Evolutionary conservation across 2,329 filamentous ascomycete genomes (phyloP), one percentile per base, ranked within the genome.

Genomic region (Pseudopithomyces maydicus): DNA sequence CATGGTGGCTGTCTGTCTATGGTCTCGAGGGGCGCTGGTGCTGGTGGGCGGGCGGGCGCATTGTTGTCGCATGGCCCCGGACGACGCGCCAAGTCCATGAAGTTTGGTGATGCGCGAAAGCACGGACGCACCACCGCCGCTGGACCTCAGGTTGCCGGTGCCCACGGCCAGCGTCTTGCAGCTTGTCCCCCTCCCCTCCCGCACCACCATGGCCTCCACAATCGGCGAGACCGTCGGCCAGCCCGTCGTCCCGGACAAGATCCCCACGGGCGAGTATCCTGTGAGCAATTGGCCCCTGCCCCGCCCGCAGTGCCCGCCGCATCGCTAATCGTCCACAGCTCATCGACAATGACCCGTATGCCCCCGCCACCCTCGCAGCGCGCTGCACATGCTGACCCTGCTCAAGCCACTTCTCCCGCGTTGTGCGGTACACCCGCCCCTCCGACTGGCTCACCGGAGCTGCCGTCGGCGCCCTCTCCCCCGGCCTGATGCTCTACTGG

Each of bases 331-430:
- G 39, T 26, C 51, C 51, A 48, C 80, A 99, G 95, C 90, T 98
- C 81, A 98, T 99, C 80, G 95, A 99, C 83, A 96, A 91, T 82
- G 95, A 99, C 80, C 95, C 95, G 93, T 97, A 93, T 76, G 89
- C 79, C 61, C 38, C 22, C 33, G 19, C 32, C 54, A 22, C 50
- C 52, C 38, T 48, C 53, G 10, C 48, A 41, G 61, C 49, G 41
- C 41, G 46, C 39, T 49, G 42, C 59, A 53, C 60, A 35, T 62
- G 63, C 68, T 72, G 46, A 72, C 52, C 14, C 55, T 29, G 54
- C 23, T 39, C 69, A 35, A 96, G 92, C 72, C 95, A 99, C 79
- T 90, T 98, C 79, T 91, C 88, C 79, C 89, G 95, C 75, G 95
- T 98, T 17, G 77, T 97, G 63, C 79, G 87, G 73, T 99, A 99